These are phyloP conservation scores for Samsoniella hepiali DNA, from an alignment of 2,329 filamentous ascomycete genomes.

Conservation along the genomic window DNA sequence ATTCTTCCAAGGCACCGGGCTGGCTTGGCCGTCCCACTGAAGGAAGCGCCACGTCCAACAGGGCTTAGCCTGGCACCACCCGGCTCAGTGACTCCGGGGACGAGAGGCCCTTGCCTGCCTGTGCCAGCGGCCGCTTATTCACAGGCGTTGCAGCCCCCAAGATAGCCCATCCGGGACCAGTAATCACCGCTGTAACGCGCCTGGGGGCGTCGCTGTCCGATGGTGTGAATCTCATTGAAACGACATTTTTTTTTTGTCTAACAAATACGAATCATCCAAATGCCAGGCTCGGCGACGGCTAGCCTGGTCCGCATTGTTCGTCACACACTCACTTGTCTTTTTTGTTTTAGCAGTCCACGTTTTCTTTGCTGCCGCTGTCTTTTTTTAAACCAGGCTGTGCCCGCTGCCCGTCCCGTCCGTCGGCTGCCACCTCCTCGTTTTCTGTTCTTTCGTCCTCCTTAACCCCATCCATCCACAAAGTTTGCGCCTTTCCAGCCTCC, in stretches of 20 bases:
- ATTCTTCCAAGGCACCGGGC: slow-evolving; percentile 17
- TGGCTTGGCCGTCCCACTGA: slow-evolving; percentile 15
- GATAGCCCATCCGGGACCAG: background rate
- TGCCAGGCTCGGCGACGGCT: background rate
- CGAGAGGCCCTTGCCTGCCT: no score
- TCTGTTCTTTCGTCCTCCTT: background rate
- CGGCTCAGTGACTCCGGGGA: no score
- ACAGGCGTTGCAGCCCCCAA: no score
- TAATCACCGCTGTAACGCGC: background rate
- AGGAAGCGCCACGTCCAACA: background rate
- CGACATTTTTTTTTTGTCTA: background rate
- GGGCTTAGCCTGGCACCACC: background rate
- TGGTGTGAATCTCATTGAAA: slow-evolving; percentile 1
- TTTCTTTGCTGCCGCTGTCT: background rate
- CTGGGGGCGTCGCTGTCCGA: background rate
- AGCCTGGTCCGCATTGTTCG: background rate
- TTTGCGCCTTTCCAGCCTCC: background rate
- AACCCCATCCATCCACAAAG: background rate
- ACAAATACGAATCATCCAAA: background rate
- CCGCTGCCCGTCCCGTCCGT: background rate
- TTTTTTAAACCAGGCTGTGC: background rate
- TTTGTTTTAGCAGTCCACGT: background rate
- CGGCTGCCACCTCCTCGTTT: background rate
- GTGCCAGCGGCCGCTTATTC: background rate
- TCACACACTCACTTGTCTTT: background rate